phyloP scores from a whole-genome alignment of 208 protist genomes.

The Tetramitus jugosus region DNA sequence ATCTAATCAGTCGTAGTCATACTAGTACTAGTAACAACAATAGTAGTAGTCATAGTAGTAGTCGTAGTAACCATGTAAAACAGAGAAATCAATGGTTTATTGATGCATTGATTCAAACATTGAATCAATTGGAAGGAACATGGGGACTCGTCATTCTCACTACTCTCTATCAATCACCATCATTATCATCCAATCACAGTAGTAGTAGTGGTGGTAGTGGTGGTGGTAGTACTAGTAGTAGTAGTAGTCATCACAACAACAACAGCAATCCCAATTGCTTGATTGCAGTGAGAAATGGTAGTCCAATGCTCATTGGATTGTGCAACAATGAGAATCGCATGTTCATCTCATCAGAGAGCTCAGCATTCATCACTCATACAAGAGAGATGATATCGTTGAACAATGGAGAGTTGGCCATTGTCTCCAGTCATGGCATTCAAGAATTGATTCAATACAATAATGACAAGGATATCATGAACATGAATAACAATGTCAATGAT shows the following conservation, averaged over 20 bases:
- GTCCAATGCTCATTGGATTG: conserved; percentile 79
- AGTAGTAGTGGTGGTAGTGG: no score
- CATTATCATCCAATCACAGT: no score
- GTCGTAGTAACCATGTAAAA: no score
- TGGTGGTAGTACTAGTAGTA: no score
- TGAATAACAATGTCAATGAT: background rate
- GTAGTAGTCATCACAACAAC: no score
- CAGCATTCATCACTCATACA: conserved; percentile 83
- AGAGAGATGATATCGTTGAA: conserved; percentile 81
- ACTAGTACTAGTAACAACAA: background rate
- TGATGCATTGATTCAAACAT: conserved; percentile 26
- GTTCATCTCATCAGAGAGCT: conserved; percentile 83
- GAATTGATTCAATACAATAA: conserved; percentile 8
- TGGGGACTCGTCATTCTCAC: conserved; percentile 15
- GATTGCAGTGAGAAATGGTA: conserved; percentile 69
- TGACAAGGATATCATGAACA: background rate
- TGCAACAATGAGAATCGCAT: conserved; percentile 59
- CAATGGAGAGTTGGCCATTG: conserved; percentile 63
- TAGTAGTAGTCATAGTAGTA: no score
- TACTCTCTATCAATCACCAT: background rate
- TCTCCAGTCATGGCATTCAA: conserved; percentile 19
- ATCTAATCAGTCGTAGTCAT: background rate
- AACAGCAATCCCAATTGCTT: conserved; percentile 79
- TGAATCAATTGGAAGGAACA: conserved; percentile 22
- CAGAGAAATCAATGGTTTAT: no score